Base-by-base conservation (phyloP, 371 early-diverging fungal genomes). In the Capillidium heterosporum region DNA sequence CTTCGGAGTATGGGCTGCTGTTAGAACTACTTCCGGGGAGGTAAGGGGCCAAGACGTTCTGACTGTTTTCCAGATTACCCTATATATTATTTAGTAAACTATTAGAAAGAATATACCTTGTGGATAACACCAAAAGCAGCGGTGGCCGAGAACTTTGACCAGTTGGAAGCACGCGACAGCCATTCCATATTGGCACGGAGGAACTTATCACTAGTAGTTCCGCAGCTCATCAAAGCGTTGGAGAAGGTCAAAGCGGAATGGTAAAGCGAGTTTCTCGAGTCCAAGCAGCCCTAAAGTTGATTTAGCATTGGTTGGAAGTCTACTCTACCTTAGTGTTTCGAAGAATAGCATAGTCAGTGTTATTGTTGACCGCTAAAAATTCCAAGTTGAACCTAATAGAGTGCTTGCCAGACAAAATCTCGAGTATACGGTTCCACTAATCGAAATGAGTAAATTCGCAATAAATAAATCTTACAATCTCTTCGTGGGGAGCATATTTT, bases 121-220 rank as follows among this genome's bases (percentile, higher is more conserved):
- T 99, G 99, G 58, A 99, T 97, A 23, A 98, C 96, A 60, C 99
- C 99, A 56, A 99, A 73, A n/a, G 89, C 89, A 2, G 99, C 96
- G 4, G 97, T 91, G 3, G 98, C 98, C 57, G 90, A 87, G 71
- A 99, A 99, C 72, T 95, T 98, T 42, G 92, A 84, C 99, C 99
- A 99, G 75, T 95, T 95, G 54, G 86, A 92, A 26, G 97, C 92
- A 59, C 95, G 81, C 19, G 89, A 81, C 49, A 99, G 79, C 94
- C 98, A 95, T 63, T 98, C 98, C 51, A 96, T 71, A 67, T 96
- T 99, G 59, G 91, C 87, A 54, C 99, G 80, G 65, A 98, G 77
- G 62, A 99, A 96, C 56, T 91, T 89, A 66, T 99, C 99, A 61
- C 90, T 89, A 1, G 98, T 96, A 5, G 99, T 99, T 56, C 98